Base-by-base conservation (phyloP, 306 rosid species). In the Castanospermum australe region DNA sequence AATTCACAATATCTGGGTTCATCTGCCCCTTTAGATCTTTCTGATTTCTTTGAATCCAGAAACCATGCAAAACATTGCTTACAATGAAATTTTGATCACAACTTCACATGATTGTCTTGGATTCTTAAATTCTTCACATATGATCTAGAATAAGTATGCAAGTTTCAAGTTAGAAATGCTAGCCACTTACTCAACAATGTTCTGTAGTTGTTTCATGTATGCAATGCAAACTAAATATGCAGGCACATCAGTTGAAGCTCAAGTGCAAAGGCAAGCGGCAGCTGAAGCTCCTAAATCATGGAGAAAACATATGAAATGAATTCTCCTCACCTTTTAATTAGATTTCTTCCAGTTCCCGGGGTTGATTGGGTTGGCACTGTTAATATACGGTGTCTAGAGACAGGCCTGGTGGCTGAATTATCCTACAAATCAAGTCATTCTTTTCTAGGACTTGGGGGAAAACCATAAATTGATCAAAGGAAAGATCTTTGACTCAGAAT, bases 281-380 rank as follows among this genome's bases (percentile, higher is more conserved):
- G 67, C 54, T 93, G 71, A 95, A 86, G 88, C 97, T 95, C 6
- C 30, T 82, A 55, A 90, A 90, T 82, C 93, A 93, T 55, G 84
- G 94, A 42, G 99, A 95, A 95, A 81, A 95, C 98, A 48, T 95
- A 95, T 82, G 90, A 79, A 56, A 90, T 89, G 98, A 91, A 89
- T 75, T 79, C 88, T 15, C 99, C 97, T 14, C 86, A 85, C 50
- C 88, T 95, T 57, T 42, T 83, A 17, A 79, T 91, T 56, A 94
- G 84, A 78, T 82, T 88, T 76, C 70, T 94, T 76, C 98, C 97
- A 0, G 10, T 85, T 28, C 82, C 94, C 67, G 78, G 82, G 52
- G 88, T 79, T 52, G 89, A 88, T 68, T 94, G 98, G 98, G 85
- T 70, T 80, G 98, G 98, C 20, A 85, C 38, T 50, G 83, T 86